These are phyloP conservation scores for Trypanosoma mega DNA, from an alignment of 208 protist species.

Conservation along the genomic window DNA sequence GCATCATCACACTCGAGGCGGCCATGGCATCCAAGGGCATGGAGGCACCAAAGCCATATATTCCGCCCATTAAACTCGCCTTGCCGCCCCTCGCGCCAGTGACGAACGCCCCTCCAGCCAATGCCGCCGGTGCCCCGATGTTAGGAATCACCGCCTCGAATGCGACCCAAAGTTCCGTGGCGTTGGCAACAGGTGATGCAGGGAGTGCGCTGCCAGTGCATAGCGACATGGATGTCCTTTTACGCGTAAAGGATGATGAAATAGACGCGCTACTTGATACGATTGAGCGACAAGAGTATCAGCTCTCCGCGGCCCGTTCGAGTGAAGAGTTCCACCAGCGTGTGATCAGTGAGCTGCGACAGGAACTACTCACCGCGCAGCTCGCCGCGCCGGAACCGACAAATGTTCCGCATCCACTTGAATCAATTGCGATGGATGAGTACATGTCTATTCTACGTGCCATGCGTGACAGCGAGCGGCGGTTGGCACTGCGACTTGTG, in stretches of 20 bases:
- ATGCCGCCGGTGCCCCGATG: no score
- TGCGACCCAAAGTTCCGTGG: no score
- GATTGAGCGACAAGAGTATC: slow-evolving; percentile 54
- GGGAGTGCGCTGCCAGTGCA: not conserved
- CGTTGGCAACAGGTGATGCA: not conserved
- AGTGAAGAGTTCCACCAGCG: slow-evolving; percentile 40
- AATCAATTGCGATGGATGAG: slow-evolving; percentile 56
- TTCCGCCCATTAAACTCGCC: slow-evolving; percentile 18
- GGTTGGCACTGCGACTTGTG: slow-evolving; percentile 36
- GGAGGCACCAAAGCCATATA: slow-evolving; percentile 6
- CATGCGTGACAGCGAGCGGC: slow-evolving; percentile 56
- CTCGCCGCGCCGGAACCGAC: slow-evolving; percentile 28
- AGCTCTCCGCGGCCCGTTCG: slow-evolving; percentile 42
- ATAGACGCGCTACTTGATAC: slow-evolving; percentile 58
- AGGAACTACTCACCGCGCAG: slow-evolving; percentile 31
- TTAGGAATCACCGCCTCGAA: no score
- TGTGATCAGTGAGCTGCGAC: slow-evolving; percentile 39
- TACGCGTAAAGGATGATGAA: slow-evolving; percentile 62
- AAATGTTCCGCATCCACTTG: slow-evolving; percentile 40
- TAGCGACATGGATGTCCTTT: slow-evolving; percentile 37
- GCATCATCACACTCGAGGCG: slow-evolving; percentile 37
- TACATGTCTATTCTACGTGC: slow-evolving; percentile 65
- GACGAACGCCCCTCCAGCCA: not conserved
- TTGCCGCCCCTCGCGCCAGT: not conserved
- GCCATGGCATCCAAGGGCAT: slow-evolving; percentile 23